Percentiles rank a stretch among this genome's conserved stretches.
phyloP scores from a whole-genome alignment of 495 filamentous ascomycete species.

The Daldinia bambusicola region DNA sequence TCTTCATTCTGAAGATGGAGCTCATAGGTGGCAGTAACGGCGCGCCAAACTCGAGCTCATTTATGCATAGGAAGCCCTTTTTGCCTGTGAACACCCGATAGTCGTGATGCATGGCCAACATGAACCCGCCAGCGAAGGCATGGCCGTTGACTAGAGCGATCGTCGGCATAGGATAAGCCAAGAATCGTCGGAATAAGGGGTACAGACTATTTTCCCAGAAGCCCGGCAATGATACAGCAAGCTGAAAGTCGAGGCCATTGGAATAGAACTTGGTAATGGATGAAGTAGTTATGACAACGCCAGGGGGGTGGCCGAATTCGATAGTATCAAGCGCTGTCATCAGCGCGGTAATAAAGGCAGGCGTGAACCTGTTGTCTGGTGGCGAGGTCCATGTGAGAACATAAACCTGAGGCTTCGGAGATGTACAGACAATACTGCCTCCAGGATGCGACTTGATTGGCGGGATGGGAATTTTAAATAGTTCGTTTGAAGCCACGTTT shows the following conservation, averaged over 20 bases:
- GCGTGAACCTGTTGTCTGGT: slow-evolving; percentile 79
- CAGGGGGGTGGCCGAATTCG: slow-evolving; percentile 69
- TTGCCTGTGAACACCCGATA: slow-evolving; percentile 78
- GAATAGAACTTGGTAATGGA: slow-evolving; percentile 82
- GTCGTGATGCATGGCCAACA: slow-evolving; percentile 86
- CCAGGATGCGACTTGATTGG: slow-evolving; percentile 43
- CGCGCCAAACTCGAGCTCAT: slow-evolving; percentile 81
- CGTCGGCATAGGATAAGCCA: slow-evolving; percentile 87
- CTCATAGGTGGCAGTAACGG: slow-evolving; percentile 77
- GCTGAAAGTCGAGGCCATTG: slow-evolving; percentile 77
- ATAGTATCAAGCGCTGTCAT: slow-evolving; percentile 76
- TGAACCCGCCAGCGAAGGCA: slow-evolving; percentile 80
- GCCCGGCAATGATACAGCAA: slow-evolving; percentile 58
- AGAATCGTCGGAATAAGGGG: slow-evolving; percentile 65
- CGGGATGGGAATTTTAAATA: slow-evolving; percentile 58
- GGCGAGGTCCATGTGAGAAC: slow-evolving; percentile 76
- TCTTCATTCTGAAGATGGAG: slow-evolving; percentile 76
- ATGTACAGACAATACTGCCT: slow-evolving; percentile 59
- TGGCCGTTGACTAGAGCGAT: slow-evolving; percentile 82
- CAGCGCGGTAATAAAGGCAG: slow-evolving; percentile 70
- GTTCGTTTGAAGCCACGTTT: slow-evolving; percentile 37
- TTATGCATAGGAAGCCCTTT: slow-evolving; percentile 76
- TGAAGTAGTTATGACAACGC: slow-evolving; percentile 79
- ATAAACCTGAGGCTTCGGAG: slow-evolving; percentile 68
- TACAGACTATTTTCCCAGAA: slow-evolving; percentile 69